Evolutionary conservation across 257 asterid genomes (phyloP), one percentile per base, ranked within the genome.

Genomic region (Primulina eburnea): DNA sequence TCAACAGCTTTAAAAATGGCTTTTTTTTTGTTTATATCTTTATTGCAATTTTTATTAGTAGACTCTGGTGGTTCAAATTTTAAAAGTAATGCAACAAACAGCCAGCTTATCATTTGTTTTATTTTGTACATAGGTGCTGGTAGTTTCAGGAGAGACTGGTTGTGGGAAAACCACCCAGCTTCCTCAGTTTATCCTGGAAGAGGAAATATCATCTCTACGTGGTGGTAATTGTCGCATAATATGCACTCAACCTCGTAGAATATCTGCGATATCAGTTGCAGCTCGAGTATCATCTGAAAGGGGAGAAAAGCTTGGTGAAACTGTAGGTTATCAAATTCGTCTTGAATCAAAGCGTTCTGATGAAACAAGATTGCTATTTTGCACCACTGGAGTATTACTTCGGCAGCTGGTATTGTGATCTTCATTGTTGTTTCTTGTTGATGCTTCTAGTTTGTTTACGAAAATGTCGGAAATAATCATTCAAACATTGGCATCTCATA

Each of bases 151-250:
- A 77, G 99, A 93, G 88, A 93, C 99, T 65, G 99, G 99, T 58
- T 90, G 99, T 81, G 99, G 99, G 50, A 93, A 93, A 78, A 90
- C 99, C 20, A 93, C 99, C 35, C 99, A 93, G 82, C 99, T 93
- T 80, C 99, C 99, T 80, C 99, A 93, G 43, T 93, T 86, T 81
- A 90, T 93, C 74, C 79, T 93, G 71, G 99, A 93, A 82, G 95
- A 89, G 76, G 96, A 87, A 82, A 89, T 93, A 79, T 79, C 97
- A 75, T 81, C 87, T 75, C 79, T 85, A 37, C 82, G 82, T 59
- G 99, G 99, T 72, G 88, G 91, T 74, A 81, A 75, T 72, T 93
- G 99, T 80, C 85, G 75, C 80, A 93, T 93, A 70, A 87, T 93
- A 59, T 93, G 99, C 81, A 90, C 99, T 2, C 97, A 93, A 74